Base-by-base conservation (phyloP, 148 eudicot genomes). In the Tetragonia tetragonoides region DNA sequence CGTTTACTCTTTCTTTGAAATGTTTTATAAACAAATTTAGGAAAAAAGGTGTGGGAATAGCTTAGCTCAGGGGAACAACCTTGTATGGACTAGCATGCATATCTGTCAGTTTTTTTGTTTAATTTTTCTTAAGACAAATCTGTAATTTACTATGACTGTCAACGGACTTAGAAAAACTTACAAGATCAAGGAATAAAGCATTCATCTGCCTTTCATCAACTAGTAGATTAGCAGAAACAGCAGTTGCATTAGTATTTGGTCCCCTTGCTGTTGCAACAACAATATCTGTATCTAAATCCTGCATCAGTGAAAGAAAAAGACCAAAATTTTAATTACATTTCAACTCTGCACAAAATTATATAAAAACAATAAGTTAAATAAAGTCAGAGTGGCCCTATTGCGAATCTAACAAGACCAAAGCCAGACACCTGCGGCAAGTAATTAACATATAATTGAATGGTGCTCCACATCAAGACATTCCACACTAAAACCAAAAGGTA, bases 121-220 rank as follows among this genome's bases (percentile, higher is more conserved):
- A 56, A 77, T 54, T 17, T 67, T 49, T 51, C 15, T 60, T 8
- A 18, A 56, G 72, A 24, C 34, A 28, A 28, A 28, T 28, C 34
- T 28, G 34, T 28, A 28, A 28, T 28, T 28, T 0, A 28, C 34
- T 28, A 28, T 28, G 34, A 28, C 34, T 28, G 34, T 28, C 34
- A 28, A 14, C 47, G 56, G 41, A 7, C 40, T 51, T 28, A 69
- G 75, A 77, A 77, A 9, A 62, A 77, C 84, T 89, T 83, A 95
- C 99, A 85, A 95, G 77, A 75, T 95, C 97, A 66, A 95, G 94
- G 83, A 95, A 95, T 7, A 95, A 82, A 59, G 97, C 95, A 83
- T 95, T 95, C 99, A 95, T 95, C 79, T 95, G 95, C 85, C 97
- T 90, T 75, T 95, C 97, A 79, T 95, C 99, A 77, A 93, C 89